Base-by-base conservation (phyloP, 805 yeast genomes). In the Yamadazyma akitaensis region DNA sequence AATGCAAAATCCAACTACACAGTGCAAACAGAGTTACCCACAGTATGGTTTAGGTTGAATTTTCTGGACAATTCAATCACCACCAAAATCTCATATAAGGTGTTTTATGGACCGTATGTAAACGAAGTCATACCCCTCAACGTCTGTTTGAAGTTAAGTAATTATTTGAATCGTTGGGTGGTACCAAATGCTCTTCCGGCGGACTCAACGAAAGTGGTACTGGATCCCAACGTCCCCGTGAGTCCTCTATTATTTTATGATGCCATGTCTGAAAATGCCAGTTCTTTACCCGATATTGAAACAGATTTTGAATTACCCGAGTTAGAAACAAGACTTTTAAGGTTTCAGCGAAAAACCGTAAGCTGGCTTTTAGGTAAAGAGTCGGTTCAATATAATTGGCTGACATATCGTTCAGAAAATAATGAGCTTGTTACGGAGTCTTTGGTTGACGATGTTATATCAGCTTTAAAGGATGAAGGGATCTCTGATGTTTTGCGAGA, bases 341-440 rank as follows among this genome's bases (percentile, higher is more conserved):
- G 64, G 2, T 83, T 81, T 49, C 89, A 83, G 58, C 68, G 67
- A 4, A 74, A 71, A 37, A 73, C 85, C 2, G 70, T 83, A 1
- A 60, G 65, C 14, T 83, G 89, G 89, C 62, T 82, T 56, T 61
- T 83, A 4, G 51, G 62, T 0, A 72, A 68, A 49, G 89, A 83
- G 57, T 72, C 78, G 36, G 72, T 70, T 4, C 25, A 36, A 10
- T 73, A 70, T 45, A 61, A 70, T 48, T 53, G 55, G 30, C 40
- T 51, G 0, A 57, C 63, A 0, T 54, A 57, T 19, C 25, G 62
- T 5, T 63, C 66, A 14, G 51, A 51, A 11, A 46, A 49, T 2
- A 36, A 56, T 0, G 59, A 60, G 1, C 50, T 65, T 12, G 38
- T 50, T 8, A 16, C 43, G 5, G 31, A 26, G 2, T 16, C 16